Conservation (phyloP, 2,329 filamentous ascomycete genomes). For the Fusarium foetens region DNA sequence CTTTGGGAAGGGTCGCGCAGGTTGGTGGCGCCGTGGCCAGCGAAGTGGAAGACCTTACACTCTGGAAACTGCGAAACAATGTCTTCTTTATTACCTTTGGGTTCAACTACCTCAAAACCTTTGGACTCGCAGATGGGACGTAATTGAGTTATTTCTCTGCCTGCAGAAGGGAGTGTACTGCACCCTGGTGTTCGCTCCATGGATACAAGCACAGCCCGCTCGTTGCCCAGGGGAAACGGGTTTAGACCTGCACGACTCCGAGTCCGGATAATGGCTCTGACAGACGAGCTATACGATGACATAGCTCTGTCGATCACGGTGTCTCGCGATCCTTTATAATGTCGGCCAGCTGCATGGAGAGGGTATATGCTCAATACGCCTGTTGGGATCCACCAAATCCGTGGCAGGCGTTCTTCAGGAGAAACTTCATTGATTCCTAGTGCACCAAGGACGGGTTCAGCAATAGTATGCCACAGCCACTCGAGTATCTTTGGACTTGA, state of each 20-base stretch:
- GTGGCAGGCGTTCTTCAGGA: background rate
- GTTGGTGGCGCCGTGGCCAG: background rate
- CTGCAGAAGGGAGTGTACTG: background rate
- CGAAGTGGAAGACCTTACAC: background rate
- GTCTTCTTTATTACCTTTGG: background rate
- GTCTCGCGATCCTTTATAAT: background rate
- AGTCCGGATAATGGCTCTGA: background rate
- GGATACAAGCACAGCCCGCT: background rate
- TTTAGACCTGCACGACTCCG: background rate
- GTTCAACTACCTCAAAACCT: background rate
- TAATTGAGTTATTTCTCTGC: background rate
- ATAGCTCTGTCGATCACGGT: background rate
- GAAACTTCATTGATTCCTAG: background rate
- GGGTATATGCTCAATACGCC: background rate
- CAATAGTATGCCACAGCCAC: background rate
- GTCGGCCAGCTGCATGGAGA: background rate
- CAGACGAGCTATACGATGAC: background rate
- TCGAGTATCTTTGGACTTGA: background rate
- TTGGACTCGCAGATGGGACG: background rate
- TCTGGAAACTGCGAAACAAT: background rate
- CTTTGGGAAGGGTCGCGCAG: background rate
- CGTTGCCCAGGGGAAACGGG: too few relatives aligned
- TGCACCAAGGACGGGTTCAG: background rate
- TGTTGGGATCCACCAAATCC: background rate
- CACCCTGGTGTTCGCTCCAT: background rate